Conservation (phyloP, 2,329 filamentous ascomycete species). For the Juglanconis sp. region DNA sequence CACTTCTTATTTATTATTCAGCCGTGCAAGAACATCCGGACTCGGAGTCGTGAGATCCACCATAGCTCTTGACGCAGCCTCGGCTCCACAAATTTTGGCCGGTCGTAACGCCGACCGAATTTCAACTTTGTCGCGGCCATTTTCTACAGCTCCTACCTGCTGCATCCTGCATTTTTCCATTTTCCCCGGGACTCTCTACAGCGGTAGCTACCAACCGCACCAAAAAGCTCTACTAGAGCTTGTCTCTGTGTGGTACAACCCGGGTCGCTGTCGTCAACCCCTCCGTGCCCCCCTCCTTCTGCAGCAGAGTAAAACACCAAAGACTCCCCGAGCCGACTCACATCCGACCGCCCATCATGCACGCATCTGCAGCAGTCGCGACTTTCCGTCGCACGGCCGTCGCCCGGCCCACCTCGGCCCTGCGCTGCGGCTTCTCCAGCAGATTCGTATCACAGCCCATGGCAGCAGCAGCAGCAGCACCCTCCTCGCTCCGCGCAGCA, state of each 20-base stretch:
- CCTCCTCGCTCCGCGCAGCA: constrained; percentile 10
- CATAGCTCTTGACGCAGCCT: constrained; percentile 1
- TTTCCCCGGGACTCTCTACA: background rate
- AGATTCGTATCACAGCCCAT: constrained; percentile 21
- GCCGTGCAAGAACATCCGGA: constrained; percentile 12
- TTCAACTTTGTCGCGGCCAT: background rate
- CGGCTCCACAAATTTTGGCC: constrained; percentile 10
- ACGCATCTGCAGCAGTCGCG: constrained; percentile 15
- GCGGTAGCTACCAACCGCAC: background rate
- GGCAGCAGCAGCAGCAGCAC: constrained; percentile 29
- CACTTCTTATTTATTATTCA: background rate
- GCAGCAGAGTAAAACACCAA: background rate
- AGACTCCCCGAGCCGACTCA: background rate
- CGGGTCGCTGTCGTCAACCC: background rate
- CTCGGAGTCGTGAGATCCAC: constrained; percentile 13
- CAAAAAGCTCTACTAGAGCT: background rate
- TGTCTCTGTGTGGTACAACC: background rate
- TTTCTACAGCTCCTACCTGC: background rate
- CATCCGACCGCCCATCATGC: constrained; percentile 6
- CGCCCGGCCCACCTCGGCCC: constrained; percentile 5
- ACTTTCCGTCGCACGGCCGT: constrained; percentile 17
- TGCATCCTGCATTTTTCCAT: background rate
- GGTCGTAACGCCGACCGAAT: constrained; percentile 5
- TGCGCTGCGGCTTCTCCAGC: constrained; percentile 8
- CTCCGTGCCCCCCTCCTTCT: background rate